Conservation (phyloP, 2,329 filamentous ascomycete genomes). For the Penicillium sp. region DNA sequence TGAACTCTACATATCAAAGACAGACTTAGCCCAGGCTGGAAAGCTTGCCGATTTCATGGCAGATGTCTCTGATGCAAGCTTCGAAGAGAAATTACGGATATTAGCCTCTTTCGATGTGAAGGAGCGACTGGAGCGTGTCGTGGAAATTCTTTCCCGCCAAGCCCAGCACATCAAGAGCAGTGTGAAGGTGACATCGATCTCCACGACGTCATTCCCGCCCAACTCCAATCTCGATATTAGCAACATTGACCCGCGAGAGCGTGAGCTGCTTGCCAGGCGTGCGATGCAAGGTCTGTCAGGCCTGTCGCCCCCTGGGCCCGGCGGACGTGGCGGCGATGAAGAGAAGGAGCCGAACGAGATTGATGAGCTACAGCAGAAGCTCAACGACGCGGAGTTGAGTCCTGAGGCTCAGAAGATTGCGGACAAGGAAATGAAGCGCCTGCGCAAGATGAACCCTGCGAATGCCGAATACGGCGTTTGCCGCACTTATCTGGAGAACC, state of each 20-base stretch:
- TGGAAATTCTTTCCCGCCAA: conserved; percentile 79
- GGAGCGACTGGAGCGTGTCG: conserved; percentile 73
- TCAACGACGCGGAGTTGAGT: conserved; percentile 76
- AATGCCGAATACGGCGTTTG: conserved; percentile 96
- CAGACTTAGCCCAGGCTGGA: conserved; percentile 78
- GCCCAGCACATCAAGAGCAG: conserved; percentile 81
- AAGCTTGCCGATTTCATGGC: conserved; percentile 94
- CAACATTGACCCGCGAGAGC: conserved; percentile 49
- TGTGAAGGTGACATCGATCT: conserved; percentile 78
- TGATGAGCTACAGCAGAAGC: conserved; percentile 83
- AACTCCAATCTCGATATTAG: conserved; percentile 57
- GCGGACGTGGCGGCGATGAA: conserved; percentile 51
- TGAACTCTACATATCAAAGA: conserved; percentile 81
- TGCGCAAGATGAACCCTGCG: conserved; percentile 93
- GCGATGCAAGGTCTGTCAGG: conserved; percentile 45
- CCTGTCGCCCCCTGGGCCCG: conserved; percentile 41
- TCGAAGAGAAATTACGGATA: conserved; percentile 88
- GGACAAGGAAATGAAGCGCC: conserved; percentile 78
- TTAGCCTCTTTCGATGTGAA: conserved; percentile 77
- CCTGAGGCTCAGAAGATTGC: conserved; percentile 87
- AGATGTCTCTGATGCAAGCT: conserved; percentile 80
- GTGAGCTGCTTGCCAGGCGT: conserved; percentile 43
- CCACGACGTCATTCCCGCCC: conserved; percentile 62
- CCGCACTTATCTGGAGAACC: conserved; percentile 87
- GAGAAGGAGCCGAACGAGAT: conserved; percentile 86